These are phyloP conservation scores for Breviolum minutum DNA, from an alignment of 73 alveolate species.

Conservation along the genomic window DNA sequence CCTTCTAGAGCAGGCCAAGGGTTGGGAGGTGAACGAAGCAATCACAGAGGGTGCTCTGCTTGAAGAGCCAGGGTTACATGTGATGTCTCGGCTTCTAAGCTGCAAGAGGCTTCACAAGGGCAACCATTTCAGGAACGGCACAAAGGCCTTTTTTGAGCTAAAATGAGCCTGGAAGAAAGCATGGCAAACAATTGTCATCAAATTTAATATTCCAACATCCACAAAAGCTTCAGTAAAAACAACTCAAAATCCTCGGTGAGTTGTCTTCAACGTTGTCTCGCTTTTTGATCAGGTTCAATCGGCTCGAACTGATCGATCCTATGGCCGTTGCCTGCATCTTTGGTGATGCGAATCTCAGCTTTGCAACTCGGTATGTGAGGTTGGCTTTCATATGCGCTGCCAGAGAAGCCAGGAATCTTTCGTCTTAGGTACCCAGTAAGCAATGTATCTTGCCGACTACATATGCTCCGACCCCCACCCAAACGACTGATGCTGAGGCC, in stretches of 20 bases:
- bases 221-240: not conserved
- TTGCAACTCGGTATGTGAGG: conserved; percentile 16
- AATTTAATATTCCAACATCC: not conserved
- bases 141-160: not conserved
- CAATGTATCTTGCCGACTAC: too few species aligned
- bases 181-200: not conserved
- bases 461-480: too few species aligned
- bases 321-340: conserved; percentile 43
- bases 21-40: conserved; percentile 19
- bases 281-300: conserved; percentile 32
- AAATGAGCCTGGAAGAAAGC: too few species aligned
- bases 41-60: conserved; percentile 60
- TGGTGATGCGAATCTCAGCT: conserved; percentile 80
- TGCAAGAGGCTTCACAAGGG: not conserved
- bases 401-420: too few species aligned
- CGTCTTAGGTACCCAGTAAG: too few species aligned
- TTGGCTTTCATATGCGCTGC: too few species aligned
- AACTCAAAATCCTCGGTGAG: not conserved
- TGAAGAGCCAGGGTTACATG: conserved; percentile 45
- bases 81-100: conserved; percentile 39
- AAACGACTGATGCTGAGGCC: not conserved
- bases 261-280: not conserved
- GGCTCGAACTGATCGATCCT: conserved; percentile 78
- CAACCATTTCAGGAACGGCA: too few species aligned
- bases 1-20: conserved; percentile 31